A percentile compares a stretch with the other conserved stretches of the same genome.
phyloP scores from a whole-genome alignment of 2,329 filamentous ascomycete genomes.

The Alternaria tenuissima region DNA sequence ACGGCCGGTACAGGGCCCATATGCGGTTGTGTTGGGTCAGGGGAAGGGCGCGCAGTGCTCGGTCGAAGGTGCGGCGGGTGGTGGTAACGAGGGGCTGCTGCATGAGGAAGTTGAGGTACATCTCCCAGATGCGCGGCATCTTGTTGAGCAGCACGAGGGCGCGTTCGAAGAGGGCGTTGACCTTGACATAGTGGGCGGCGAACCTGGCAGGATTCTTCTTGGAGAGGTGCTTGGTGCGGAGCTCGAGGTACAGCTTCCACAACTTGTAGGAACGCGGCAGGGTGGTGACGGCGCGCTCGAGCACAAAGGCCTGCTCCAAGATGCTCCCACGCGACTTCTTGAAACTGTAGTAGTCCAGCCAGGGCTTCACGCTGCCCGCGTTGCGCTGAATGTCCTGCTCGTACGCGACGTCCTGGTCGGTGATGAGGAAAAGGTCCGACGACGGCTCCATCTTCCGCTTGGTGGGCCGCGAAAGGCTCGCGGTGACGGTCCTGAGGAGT shows the following conservation, averaged over 20 bases:
- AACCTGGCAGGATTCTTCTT: conserved; percentile 84
- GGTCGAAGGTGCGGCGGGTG: conserved; percentile 88
- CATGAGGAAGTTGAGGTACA: conserved; percentile 91
- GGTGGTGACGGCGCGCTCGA: conserved; percentile 89
- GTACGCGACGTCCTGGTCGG: conserved; percentile 91
- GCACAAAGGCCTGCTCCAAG: conserved; percentile 84
- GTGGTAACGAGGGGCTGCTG: conserved; percentile 90
- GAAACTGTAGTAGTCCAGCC: conserved; percentile 92
- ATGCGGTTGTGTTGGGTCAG: conserved; percentile 95
- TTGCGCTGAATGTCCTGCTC: conserved; percentile 94
- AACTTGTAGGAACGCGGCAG: conserved; percentile 96
- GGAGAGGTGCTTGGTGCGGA: conserved; percentile 81
- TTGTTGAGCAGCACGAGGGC: conserved; percentile 95
- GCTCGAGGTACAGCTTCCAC: conserved; percentile 95
- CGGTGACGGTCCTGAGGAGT: conserved; percentile 50
- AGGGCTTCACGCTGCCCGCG: conserved; percentile 85
- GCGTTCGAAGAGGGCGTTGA: conserved; percentile 93
- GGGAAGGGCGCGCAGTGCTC: conserved; percentile 87
- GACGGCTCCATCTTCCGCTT: conserved; percentile 49
- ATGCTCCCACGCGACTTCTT: conserved; percentile 86
- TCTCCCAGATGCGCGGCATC: conserved; percentile 98
- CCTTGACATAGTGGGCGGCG: conserved; percentile 84
- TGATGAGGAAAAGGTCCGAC: conserved; percentile 60
- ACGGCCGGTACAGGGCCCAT: conserved; percentile 90
- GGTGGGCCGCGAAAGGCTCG: conserved; percentile 44